phyloP scores from a whole-genome alignment of 2,329 filamentous ascomycete genomes.

The Penicillium sp. region DNA sequence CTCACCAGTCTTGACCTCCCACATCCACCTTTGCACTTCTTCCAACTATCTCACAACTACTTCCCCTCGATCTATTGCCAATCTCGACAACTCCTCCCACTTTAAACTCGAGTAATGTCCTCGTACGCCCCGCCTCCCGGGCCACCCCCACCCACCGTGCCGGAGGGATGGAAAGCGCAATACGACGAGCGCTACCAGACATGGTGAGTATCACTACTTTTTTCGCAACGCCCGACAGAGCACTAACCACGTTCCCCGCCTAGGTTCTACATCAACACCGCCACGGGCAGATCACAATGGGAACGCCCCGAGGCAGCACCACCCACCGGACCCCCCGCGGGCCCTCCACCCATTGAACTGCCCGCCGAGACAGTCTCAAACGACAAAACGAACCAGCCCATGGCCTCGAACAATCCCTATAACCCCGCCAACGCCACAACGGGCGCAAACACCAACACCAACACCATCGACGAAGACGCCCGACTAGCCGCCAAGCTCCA shows the following conservation, averaged over 20 bases:
- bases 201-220: constrained; percentile 55
- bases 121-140: constrained; percentile 45
- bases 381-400: constrained; percentile 46
- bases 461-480: constrained; percentile 65
- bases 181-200: constrained; percentile 88
- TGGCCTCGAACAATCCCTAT: constrained; percentile 75
- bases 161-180: constrained; percentile 80
- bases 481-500: constrained; percentile 75
- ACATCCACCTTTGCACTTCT: neutral
- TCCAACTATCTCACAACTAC: neutral
- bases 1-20: neutral
- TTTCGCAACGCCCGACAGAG: neutral
- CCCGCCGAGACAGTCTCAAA: constrained; percentile 35
- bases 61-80: neutral
- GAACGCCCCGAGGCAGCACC: constrained; percentile 71
- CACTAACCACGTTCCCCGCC: neutral
- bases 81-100: neutral
- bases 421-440: constrained; percentile 30
- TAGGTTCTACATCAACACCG: constrained; percentile 89
- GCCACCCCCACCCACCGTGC: constrained; percentile 62
- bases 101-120: constrained; percentile 29
- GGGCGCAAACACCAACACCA: constrained; percentile 26
- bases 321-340: constrained; percentile 46
- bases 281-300: constrained; percentile 90
- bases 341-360: constrained; percentile 41